phyloP scores from a whole-genome alignment of 257 asterid genomes.

The Misopates orontium region DNA sequence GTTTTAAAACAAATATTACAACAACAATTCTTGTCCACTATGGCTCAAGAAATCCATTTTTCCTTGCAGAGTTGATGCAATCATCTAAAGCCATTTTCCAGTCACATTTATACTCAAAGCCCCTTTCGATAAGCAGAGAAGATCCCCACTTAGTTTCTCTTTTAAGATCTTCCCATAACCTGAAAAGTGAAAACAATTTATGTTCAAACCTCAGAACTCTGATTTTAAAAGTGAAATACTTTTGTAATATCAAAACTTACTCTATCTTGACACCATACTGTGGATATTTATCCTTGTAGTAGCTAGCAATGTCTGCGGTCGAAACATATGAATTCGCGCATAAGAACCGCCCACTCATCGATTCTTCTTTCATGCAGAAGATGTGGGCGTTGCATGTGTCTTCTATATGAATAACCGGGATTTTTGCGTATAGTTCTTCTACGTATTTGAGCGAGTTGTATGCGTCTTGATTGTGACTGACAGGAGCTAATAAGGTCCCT shows the following conservation, averaged over 20 bases:
- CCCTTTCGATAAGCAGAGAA: slow-evolving; percentile 25
- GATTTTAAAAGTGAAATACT: not conserved
- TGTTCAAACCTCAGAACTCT: not conserved
- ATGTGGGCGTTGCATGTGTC: slow-evolving; percentile 45
- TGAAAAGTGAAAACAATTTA: not conserved
- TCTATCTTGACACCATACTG: slow-evolving; percentile 12
- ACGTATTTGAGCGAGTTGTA: slow-evolving; percentile 33
- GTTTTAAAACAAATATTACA: too few relatives aligned
- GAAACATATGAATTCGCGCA: slow-evolving; percentile 29
- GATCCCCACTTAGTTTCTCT: slow-evolving; percentile 27
- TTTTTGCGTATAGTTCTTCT: slow-evolving; percentile 39
- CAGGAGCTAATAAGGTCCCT: slow-evolving; percentile 15
- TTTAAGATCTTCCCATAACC: slow-evolving; percentile 22
- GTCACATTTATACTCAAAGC: slow-evolving; percentile 26
- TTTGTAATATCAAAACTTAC: slow-evolving; percentile 8
- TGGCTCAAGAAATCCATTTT: slow-evolving; percentile 9
- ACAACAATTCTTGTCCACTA: not conserved
- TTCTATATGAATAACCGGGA: slow-evolving; percentile 45
- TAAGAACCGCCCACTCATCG: slow-evolving; percentile 38
- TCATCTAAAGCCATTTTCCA: slow-evolving; percentile 30
- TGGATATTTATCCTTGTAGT: slow-evolving; percentile 18
- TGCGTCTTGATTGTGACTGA: slow-evolving; percentile 9
- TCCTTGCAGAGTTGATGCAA: slow-evolving; percentile 20
- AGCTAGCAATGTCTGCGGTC: slow-evolving; percentile 17
- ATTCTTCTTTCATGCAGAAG: slow-evolving; percentile 32